Conservation (phyloP, 1,139 yeast genomes). For the Blastobotrys petasosporus region DNA sequence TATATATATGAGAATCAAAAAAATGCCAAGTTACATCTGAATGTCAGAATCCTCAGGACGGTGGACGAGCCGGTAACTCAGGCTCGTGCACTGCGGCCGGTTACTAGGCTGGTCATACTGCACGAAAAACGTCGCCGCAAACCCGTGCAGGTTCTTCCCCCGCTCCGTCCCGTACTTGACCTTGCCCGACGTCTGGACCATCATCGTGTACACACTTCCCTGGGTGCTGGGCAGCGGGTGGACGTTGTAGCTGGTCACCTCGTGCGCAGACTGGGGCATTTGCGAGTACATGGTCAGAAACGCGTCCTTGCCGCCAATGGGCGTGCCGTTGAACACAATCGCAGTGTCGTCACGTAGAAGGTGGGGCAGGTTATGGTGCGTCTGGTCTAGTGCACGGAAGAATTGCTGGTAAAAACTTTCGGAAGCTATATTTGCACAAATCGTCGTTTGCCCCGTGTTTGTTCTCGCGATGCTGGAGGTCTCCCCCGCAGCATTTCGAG, state of each 20-base stretch:
- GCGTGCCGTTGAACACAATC: constrained; percentile 37
- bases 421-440: constrained; percentile 42
- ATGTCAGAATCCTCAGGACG: constrained; percentile 31
- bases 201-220: constrained; percentile 21
- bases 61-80: constrained; percentile 33
- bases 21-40: constrained; percentile 8
- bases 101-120: constrained; percentile 21
- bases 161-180: constrained; percentile 30
- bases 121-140: constrained; percentile 30
- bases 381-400: constrained; percentile 27
- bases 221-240: constrained; percentile 31
- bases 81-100: constrained; percentile 24
- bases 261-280: constrained; percentile 32
- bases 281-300: constrained; percentile 29
- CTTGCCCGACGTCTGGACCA: constrained; percentile 29
- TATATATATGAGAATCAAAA: too few relatives aligned
- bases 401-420: constrained; percentile 24
- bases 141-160: constrained; percentile 29
- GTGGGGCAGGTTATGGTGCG: constrained; percentile 24
- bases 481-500: too few relatives aligned
- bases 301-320: constrained; percentile 35
- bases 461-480: too few relatives aligned
- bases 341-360: constrained; percentile 29
- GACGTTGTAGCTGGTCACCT: constrained; percentile 30
- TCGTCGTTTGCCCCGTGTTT: constrained; percentile 66